A percentile compares a stretch with the other conserved stretches of the same genome.
These are phyloP conservation scores for Nakataea oryzae DNA, from an alignment of 2,329 filamentous ascomycete genomes.

Conservation along the genomic window DNA sequence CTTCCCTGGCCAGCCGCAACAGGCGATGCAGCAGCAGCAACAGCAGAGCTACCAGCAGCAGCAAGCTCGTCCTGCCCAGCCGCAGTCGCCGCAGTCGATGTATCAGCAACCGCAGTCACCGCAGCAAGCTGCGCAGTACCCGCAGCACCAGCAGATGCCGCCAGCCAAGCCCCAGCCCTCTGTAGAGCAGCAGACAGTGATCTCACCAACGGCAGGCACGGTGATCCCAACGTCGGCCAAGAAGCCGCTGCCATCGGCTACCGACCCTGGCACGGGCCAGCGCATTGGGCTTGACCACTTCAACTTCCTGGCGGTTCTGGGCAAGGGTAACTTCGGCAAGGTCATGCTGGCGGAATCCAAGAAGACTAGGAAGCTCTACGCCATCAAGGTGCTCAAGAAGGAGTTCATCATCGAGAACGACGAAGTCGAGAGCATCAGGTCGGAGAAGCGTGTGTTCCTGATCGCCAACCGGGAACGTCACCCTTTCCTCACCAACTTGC, in stretches of 20 bases:
- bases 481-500: conserved; percentile 87
- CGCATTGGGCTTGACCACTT: conserved; percentile 96
- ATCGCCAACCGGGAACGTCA: conserved; percentile 96
- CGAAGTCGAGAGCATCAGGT: conserved; percentile 94
- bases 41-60: conserved; percentile 21
- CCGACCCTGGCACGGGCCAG: conserved; percentile 61
- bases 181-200: conserved; percentile 22
- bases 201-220: conserved; percentile 21
- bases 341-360: conserved; percentile 99
- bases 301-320: conserved; percentile 95
- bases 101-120: conserved; percentile 26
- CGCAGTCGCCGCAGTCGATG: conserved; percentile 14
- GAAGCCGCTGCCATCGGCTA: conserved; percentile 61
- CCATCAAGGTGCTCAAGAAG: conserved; percentile 98
- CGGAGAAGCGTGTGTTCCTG: conserved; percentile 94
- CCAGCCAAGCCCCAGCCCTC: conserved; percentile 12
- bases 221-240: conserved; percentile 25
- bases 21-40: conserved; percentile 22
- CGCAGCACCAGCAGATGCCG: conserved; percentile 9
- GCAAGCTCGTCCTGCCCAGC: conserved; percentile 7
- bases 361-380: conserved; percentile 80
- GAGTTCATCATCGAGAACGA: conserved; percentile 99
- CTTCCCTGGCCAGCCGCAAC: conserved; percentile 32
- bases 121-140: conserved; percentile 13
- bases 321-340: conserved; percentile 99